Evolutionary conservation across 139 green algal genomes (phyloP).

Genomic region (Tetratostichococcus sp.): DNA sequence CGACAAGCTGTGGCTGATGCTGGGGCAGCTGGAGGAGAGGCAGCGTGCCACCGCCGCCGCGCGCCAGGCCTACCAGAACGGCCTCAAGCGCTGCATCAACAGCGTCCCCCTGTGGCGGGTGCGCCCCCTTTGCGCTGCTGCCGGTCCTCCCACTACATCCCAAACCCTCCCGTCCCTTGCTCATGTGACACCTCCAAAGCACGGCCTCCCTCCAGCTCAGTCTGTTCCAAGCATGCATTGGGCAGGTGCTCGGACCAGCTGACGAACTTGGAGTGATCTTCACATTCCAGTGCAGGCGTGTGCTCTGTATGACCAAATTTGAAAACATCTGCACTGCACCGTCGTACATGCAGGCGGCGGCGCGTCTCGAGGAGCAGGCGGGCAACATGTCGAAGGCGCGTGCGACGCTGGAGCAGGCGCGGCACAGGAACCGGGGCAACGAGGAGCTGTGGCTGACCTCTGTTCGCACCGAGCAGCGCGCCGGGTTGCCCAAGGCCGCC

Average conservation of each 20-base stretch:
- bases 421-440: constrained; percentile 77
- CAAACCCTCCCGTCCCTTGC: no score
- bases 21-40: constrained; percentile 86
- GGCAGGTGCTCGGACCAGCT: no score
- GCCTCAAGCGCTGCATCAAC: constrained; percentile 53
- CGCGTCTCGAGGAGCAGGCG: constrained; percentile 73
- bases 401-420: constrained; percentile 59
- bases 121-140: background rate
- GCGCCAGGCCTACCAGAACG: constrained; percentile 32
- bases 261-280: no score
- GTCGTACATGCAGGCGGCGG: constrained; percentile 37
- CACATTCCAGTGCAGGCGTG: no score
- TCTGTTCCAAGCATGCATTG: no score
- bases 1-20: constrained; percentile 93
- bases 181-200: no score
- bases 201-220: no score
- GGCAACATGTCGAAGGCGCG: constrained; percentile 66
- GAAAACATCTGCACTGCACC: no score
- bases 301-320: no score
- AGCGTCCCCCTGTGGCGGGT: constrained; percentile 68
- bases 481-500: constrained; percentile 66
- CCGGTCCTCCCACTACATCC: no score
- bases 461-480: constrained; percentile 79
- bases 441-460: constrained; percentile 88
- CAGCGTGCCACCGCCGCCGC: constrained; percentile 35